Percentiles rank a stretch among this genome's conserved stretches.
phyloP scores from a whole-genome alignment of 345 rosid species.

The Dipteronia dyeriana region DNA sequence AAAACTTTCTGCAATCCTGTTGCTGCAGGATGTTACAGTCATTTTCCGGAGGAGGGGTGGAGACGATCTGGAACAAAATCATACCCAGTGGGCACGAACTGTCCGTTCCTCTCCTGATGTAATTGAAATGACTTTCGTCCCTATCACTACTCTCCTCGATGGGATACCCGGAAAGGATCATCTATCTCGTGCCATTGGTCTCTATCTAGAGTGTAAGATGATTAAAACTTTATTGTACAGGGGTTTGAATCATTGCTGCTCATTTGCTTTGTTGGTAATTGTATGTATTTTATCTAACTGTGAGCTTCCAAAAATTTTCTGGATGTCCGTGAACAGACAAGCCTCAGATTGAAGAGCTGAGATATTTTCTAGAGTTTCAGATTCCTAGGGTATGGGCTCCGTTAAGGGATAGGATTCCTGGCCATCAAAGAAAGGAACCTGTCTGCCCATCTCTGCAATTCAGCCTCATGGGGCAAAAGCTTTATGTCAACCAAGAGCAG shows the following conservation, averaged over 20 bases:
- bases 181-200: conserved; percentile 59
- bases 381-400: conserved; percentile 78
- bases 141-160: conserved; percentile 58
- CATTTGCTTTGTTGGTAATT: not conserved
- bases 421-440: conserved; percentile 73
- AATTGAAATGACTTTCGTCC: conserved; percentile 67
- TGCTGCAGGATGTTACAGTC: conserved; percentile 68
- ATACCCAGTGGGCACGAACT: conserved; percentile 57
- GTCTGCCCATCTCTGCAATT: conserved; percentile 77
- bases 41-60: conserved; percentile 81
- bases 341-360: conserved; percentile 72
- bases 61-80: conserved; percentile 73
- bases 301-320: not conserved
- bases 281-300: conserved; percentile 11
- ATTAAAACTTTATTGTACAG: not conserved
- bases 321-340: conserved; percentile 49
- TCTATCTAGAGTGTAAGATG: conserved; percentile 69
- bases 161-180: conserved; percentile 67
- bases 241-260: not conserved
- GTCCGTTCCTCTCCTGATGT: conserved; percentile 68
- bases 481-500: conserved; percentile 75
- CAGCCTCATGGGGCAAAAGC: conserved; percentile 80
- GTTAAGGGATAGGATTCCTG: conserved; percentile 52
- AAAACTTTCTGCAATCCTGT: conserved; percentile 13
- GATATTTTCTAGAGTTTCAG: conserved; percentile 77